A percentile compares a stretch with the other conserved stretches of the same genome.
phyloP scores from a whole-genome alignment of 768 basidiomycete genomes.

The Lentinula raphanica region DNA sequence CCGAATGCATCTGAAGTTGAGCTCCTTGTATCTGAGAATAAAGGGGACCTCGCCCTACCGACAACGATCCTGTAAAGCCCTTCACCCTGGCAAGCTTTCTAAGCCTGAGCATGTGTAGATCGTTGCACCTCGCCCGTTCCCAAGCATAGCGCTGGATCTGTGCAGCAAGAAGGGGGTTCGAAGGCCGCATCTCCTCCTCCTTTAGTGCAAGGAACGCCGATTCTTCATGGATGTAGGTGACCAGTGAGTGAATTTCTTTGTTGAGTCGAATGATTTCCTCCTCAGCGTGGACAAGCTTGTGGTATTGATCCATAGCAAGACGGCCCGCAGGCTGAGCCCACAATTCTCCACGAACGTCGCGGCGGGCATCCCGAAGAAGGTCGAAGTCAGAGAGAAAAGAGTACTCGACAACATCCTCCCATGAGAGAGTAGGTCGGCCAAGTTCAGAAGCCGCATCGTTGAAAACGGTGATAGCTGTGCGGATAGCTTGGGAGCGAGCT shows the following conservation, averaged over 20 bases:
- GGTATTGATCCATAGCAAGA: constrained; percentile 4
- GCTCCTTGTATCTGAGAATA: no score
- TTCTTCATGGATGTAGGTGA: constrained; percentile 16
- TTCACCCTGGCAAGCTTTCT: no score
- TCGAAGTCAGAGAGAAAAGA: constrained; percentile 16
- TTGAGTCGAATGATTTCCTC: constrained; percentile 19
- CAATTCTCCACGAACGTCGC: constrained; percentile 14
- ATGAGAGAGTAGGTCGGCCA: constrained; percentile 14
- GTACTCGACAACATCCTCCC: constrained; percentile 17
- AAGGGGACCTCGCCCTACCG: no score
- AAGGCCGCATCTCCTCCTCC: background rate
- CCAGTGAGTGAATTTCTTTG: constrained; percentile 15
- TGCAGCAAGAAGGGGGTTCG: background rate
- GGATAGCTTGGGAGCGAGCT: constrained; percentile 17
- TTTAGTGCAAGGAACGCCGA: background rate
- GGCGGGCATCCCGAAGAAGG: constrained; percentile 18
- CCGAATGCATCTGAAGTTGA: no score
- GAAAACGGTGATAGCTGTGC: constrained; percentile 17
- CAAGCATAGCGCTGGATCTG: background rate
- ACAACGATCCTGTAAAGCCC: no score
- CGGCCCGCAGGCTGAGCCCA: constrained; percentile 17
- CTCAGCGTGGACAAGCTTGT: constrained; percentile 12
- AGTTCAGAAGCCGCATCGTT: constrained; percentile 20
- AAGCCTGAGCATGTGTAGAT: no score
- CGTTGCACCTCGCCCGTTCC: no score